Percentiles rank a stretch among this genome's conserved stretches.
phyloP scores from a whole-genome alignment of 2,329 filamentous ascomycete genomes.

The Neocatenulostroma microsporum region DNA sequence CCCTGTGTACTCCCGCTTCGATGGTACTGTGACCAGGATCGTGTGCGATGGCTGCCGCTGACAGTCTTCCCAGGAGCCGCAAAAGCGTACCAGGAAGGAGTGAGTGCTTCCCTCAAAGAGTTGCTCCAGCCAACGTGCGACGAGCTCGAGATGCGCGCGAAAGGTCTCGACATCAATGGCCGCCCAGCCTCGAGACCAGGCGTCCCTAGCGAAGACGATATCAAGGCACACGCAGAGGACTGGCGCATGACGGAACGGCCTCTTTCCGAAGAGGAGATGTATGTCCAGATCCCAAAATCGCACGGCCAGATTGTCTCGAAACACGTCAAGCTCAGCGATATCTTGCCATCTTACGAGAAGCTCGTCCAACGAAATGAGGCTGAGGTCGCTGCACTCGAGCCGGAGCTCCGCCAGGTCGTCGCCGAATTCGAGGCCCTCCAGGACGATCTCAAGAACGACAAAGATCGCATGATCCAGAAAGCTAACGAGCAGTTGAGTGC shows the following conservation, averaged over 20 bases:
- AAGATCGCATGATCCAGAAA: slow-evolving; percentile 5
- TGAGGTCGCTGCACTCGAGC: slow-evolving; percentile 10
- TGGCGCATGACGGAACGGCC: slow-evolving; percentile 11
- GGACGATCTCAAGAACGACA: slow-evolving; percentile 10
- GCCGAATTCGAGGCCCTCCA: slow-evolving; percentile 15
- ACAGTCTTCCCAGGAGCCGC: slow-evolving; percentile 9
- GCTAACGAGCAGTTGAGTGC: slow-evolving; percentile 9
- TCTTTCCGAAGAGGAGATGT: slow-evolving; percentile 16
- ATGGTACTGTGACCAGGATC: too few species aligned
- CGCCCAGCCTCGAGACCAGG: slow-evolving; percentile 9
- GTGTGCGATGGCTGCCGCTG: too few species aligned
- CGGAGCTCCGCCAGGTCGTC: slow-evolving; percentile 13
- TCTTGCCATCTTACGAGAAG: slow-evolving; percentile 12
- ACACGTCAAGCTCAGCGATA: slow-evolving; percentile 14
- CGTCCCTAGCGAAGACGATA: slow-evolving; percentile 13
- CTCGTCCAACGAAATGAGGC: slow-evolving; percentile 9
- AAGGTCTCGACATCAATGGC: slow-evolving; percentile 15
- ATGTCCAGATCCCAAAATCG: slow-evolving; percentile 6
- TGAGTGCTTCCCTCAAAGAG: slow-evolving; percentile 3
- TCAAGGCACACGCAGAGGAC: slow-evolving; percentile 12
- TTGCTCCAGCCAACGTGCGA: slow-evolving; percentile 9
- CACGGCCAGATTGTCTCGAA: slow-evolving; percentile 6
- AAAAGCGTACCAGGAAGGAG: slow-evolving; percentile 10
- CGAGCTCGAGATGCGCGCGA: slow-evolving; percentile 14
- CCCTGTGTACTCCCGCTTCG: slow-evolving; percentile 3